Evolutionary conservation across 2,329 filamentous ascomycete species (phyloP), one percentile per base, ranked within the genome.

Genomic region (Coniella lustricola): DNA sequence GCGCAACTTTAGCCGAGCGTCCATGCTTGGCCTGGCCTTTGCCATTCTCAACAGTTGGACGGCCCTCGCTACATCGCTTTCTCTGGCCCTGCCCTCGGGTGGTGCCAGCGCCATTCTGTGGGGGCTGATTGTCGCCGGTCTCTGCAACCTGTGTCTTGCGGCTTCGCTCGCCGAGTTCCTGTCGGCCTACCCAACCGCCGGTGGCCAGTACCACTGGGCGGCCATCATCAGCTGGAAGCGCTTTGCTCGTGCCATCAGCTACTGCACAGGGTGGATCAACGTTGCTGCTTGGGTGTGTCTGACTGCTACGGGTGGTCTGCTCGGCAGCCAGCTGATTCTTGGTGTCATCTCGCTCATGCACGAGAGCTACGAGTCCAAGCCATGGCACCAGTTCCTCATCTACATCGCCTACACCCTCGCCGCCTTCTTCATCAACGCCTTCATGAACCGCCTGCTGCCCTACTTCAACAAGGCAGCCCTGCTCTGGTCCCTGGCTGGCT

Each of bases 321-420:
- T 88, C 4, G 82, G 80, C 12, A 84, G 79, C 56, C 76, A 82
- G 53, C 75, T 88, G 53, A 75, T 88, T 43, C 61, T 85, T 21
- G 80, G 82, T 48, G 73, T 85, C 37, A 81, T 87, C 45, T 70
- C 75, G 2, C 67, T 88, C 32, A 75, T 81, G 62, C 67, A 82
- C 54, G 69, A 77, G 0, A 67, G 62, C 43, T 87, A 82, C 59
- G 67, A 71, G 18, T 51, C 76, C 2, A 64, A 83, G 58, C 59
- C 77, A 3, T 88, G 84, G 81, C 84, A 89, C 57, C 81, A 86
- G 55, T 88, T 88, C 62, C 67, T 87, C 22, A 82, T 88, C 41
- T 88, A 87, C 62, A 73, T 85, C 38, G 82, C 64, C 7, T 83
- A 81, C 59, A 82, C 79, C 5, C 50, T 81, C 18, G 64, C 76